These are phyloP conservation scores for Misopates orontium DNA, from an alignment of 257 asterid genomes.

Conservation along the genomic window DNA sequence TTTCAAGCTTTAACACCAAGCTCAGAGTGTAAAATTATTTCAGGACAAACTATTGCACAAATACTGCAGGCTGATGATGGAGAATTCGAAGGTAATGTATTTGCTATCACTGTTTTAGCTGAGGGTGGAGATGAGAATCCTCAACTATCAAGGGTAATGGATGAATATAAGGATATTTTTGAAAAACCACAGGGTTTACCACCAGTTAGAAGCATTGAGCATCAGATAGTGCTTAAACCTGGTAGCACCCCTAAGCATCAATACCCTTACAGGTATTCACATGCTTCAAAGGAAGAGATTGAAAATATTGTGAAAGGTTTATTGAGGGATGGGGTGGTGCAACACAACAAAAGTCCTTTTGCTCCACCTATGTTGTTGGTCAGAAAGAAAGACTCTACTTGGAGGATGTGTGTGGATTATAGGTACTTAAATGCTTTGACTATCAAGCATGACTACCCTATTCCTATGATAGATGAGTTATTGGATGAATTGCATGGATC, in stretches of 20 bases:
- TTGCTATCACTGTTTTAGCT: background rate
- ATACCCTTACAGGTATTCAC: no score
- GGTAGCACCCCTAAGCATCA: no score
- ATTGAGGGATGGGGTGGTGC: background rate
- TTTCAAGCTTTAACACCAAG: no score
- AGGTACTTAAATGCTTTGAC: background rate
- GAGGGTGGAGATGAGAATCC: no score
- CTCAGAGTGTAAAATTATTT: no score
- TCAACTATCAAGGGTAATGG: no score
- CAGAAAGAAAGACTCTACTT: background rate
- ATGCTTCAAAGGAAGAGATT: background rate
- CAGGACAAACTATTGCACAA: no score
- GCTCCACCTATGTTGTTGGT: background rate
- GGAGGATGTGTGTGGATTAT: background rate
- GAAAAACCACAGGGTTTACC: background rate
- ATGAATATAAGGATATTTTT: background rate
- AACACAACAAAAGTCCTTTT: no score
- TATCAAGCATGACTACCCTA: background rate
- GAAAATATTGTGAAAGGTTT: background rate
- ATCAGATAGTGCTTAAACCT: background rate
- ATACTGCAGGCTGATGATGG: background rate
- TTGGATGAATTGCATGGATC: background rate
- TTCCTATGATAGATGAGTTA: background rate
- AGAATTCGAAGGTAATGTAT: background rate
- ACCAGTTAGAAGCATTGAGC: background rate